Conservation (phyloP, 306 rosid genomes). For the Lotus japonicus region DNA sequence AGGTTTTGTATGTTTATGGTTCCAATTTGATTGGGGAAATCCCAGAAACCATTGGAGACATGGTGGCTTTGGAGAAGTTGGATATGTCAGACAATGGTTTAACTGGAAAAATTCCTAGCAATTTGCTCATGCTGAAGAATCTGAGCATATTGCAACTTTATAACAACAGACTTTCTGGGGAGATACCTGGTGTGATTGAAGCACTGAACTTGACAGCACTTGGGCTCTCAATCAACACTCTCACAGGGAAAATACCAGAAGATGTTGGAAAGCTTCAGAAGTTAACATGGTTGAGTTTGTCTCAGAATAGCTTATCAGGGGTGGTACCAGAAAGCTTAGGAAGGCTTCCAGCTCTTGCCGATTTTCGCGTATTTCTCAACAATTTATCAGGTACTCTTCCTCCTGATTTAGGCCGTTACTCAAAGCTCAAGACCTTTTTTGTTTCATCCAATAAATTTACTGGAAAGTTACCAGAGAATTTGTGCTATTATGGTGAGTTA, state of each 20-base stretch:
- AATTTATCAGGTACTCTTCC: slow-evolving; percentile 28
- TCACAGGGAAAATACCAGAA: slow-evolving; percentile 25
- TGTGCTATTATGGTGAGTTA: slow-evolving; percentile 19
- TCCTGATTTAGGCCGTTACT: slow-evolving; percentile 16
- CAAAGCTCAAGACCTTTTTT: slow-evolving; percentile 22
- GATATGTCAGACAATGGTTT: slow-evolving; percentile 17
- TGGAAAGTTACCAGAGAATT: slow-evolving; percentile 29
- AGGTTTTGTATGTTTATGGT: slow-evolving; percentile 17
- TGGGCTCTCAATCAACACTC: slow-evolving; percentile 19
- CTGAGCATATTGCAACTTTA: slow-evolving; percentile 13
- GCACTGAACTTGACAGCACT: slow-evolving; percentile 14
- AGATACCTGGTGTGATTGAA: slow-evolving; percentile 24
- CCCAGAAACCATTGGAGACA: slow-evolving; percentile 19
- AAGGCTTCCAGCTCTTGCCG: neutral
- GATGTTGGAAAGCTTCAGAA: slow-evolving; percentile 20
- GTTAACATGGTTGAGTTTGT: slow-evolving; percentile 25
- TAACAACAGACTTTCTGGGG: slow-evolving; percentile 12
- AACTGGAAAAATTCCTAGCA: slow-evolving; percentile 15
- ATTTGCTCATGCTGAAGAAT: slow-evolving; percentile 25
- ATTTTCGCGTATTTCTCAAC: slow-evolving; percentile 23
- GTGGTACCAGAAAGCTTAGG: slow-evolving; percentile 22
- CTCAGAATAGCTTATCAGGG: slow-evolving; percentile 21
- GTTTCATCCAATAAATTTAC: neutral
- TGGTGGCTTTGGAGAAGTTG: slow-evolving; percentile 26
- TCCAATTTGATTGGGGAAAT: slow-evolving; percentile 26